Base-by-base conservation (phyloP, 2,329 filamentous ascomycete genomes). In the Penicillium palitans region DNA sequence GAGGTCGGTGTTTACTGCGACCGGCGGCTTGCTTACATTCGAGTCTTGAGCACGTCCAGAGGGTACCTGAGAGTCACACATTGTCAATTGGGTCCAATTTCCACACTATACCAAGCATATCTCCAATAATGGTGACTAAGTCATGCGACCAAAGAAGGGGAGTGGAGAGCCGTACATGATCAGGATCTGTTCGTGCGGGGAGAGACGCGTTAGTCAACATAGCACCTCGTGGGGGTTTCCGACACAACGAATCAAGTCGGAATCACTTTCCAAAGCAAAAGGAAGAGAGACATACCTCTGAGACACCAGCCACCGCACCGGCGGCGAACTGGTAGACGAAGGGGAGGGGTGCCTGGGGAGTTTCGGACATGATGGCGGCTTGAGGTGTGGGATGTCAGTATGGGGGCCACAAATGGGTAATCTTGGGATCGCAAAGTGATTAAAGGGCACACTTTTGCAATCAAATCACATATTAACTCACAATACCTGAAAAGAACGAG, bases 261-360 rank as follows among this genome's bases (percentile, higher is more conserved):
- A 31, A 44, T 33, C 13, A 4, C 25, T 13, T 44, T 39, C 8
- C n/a, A 25, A 13, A 41, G 15, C 19, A 17, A 17, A 17, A n/a
- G 21, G 9, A 17, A 39, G 41, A 58, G 41, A 58, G 52, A 80
- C 88, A 79, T 82, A 93, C 92, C 86, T 99, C 95, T 70, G 93
- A 98, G 66, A 99, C 93, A 83, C 95, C 95, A 73, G 95, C 95
- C 74, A 99, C 90, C 75, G 95, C 95, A 81, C 93, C 93, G 73
- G 93, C 93, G 76, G 88, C 90, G 83, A 98, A 96, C 81, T 96
- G 93, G 87, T 97, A 97, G 69, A 87, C 78, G 79, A 97, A 97
- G 59, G 91, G 91, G 68, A 97, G 86, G 59, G 93, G 91, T 80
- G 91, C 89, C 66, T 87, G 76, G 52, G 84, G 79, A 65, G 81